Evolutionary conservation across 1,139 yeast species (phyloP).

Genomic region (Hanseniaspora gamundiae): DNA sequence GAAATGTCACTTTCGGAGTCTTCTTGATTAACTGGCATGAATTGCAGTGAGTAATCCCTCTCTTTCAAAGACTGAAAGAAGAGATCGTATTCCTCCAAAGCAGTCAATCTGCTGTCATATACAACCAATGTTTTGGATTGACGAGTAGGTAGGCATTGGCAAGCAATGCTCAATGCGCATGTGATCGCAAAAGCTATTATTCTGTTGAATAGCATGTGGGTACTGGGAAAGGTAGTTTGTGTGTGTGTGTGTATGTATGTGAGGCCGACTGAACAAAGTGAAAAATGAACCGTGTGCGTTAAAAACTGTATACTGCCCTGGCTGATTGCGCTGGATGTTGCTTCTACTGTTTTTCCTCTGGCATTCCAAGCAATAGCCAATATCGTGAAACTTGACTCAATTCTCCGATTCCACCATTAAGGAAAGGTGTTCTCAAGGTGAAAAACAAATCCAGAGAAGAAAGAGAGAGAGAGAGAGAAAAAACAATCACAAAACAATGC

Average conservation of each 20-base stretch:
- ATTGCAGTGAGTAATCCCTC: conserved; percentile 24
- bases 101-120: conserved; percentile 25
- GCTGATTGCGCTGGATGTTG: no score
- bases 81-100: conserved; percentile 21
- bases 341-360: no score
- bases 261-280: no score
- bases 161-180: conserved; percentile 2
- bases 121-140: conserved; percentile 26
- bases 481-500: neutral
- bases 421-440: neutral
- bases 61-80: conserved; percentile 23
- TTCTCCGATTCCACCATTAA: no score
- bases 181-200: neutral
- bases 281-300: no score
- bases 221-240: no score
- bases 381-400: no score
- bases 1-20: conserved; percentile 27
- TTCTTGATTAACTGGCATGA: conserved; percentile 16
- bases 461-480: conserved; percentile 7
- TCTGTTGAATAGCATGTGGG: neutral
- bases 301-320: no score
- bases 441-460: conserved; percentile 2
- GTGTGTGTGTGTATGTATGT: no score
- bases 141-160: conserved; percentile 11
- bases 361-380: no score